Base-by-base conservation (phyloP, 805 yeast genomes). In the Wickerhamomyces hampshirensis region DNA sequence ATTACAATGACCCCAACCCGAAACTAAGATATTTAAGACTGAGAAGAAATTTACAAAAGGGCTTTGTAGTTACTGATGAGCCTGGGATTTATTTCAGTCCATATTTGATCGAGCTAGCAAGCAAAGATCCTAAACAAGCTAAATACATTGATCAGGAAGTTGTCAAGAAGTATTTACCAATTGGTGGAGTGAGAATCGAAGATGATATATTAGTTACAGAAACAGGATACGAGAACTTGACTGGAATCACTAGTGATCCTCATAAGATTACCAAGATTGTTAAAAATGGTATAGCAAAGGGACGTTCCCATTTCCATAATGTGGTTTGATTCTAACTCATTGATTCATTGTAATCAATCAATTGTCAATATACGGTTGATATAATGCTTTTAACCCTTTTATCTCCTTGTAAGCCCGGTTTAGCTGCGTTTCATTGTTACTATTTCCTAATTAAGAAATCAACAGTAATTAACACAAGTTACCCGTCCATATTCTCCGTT, bases 161-260 rank as follows among this genome's bases (percentile, higher is more conserved):
- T 6, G 66, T 91, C 43, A 78, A 84, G 38, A 79, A 75, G 51
- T 91, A 88, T 60, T 75, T 83, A 81, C 75, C 81, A 47, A 76
- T 93, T 38, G 98, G 98, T n/a, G 98, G 98, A 30, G 96, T 91
- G 5, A 77, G 98, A 60, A 87, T 91, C 39, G 98, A 91, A 61
- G 98, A 91, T 56, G 97, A 91, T 55, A 72, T 93, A 28, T 63
- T 86, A 30, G 81, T 91, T 21, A 85, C 95, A 2, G 69, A 69
- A 32, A 65, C 63, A 36, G 98, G 98, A 0, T 77, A 62, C 53
- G 95, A 88, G 53, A 84, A 85, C 50, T 65, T 91, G 36, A 91
- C 96, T 2, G 71, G 73, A 18, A 77, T 91, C 36, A 86, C 97
- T 1, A 80, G 83, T 39, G 95, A 93, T 56, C 88, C 97, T 1